These are phyloP conservation scores for Tetrastigma voinierianum DNA, from an alignment of 164 flowering plant species.

Conservation along the genomic window DNA sequence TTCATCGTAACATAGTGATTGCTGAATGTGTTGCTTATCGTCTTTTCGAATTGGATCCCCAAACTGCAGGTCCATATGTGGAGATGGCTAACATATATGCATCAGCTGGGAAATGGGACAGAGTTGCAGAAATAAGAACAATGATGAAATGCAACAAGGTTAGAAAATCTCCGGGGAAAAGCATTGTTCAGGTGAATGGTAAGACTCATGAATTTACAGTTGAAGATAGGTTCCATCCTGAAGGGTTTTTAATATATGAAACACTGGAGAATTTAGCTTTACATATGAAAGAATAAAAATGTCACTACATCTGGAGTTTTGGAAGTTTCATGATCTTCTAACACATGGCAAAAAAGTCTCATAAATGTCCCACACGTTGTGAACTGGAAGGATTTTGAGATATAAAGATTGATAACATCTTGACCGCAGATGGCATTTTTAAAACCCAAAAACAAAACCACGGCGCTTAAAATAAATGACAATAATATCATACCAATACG, in stretches of 20 bases:
- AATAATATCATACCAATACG: no score
- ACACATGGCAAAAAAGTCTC: no score
- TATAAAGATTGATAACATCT: no score
- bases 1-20: slow-evolving; percentile 40
- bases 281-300: slow-evolving; percentile 29
- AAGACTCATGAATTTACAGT: slow-evolving; percentile 43
- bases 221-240: slow-evolving; percentile 48
- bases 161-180: slow-evolving; percentile 49
- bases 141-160: slow-evolving; percentile 49
- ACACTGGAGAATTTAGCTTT: slow-evolving; percentile 36
- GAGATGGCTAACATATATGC: slow-evolving; percentile 73
- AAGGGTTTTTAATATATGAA: slow-evolving; percentile 29
- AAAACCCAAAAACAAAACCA: no score
- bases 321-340: no score
- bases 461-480: no score
- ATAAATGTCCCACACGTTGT: no score
- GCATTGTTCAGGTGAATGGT: slow-evolving; percentile 44
- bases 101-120: slow-evolving; percentile 47
- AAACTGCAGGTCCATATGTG: slow-evolving; percentile 55
- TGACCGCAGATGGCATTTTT: no score
- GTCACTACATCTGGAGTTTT: no score
- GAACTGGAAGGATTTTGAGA: no score
- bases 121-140: slow-evolving; percentile 39
- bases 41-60: slow-evolving; percentile 47
- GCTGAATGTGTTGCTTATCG: slow-evolving; percentile 41